Base-by-base conservation (phyloP, 768 basidiomycete genomes). In the Suillus hirtellus region DNA sequence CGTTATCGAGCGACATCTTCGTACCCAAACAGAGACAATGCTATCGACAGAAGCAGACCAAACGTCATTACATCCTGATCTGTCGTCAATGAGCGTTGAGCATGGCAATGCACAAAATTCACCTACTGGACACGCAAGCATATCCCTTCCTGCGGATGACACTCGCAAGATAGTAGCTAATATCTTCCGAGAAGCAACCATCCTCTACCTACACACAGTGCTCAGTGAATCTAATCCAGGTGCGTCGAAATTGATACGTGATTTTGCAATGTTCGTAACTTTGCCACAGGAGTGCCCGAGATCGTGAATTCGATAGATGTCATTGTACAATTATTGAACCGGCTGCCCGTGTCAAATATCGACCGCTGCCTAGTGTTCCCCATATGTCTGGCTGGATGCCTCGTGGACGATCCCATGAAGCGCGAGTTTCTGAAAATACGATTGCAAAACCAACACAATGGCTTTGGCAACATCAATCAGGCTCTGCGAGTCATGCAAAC, bases 291-390 rank as follows among this genome's bases (percentile, higher is more conserved):
- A 69, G 88, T 92, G 31, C 82, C 87, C 56, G 91, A 93, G 73
- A 90, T 94, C 66, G 77, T 72, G 61, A 75, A 79, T 46, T 85
- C 84, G 10, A 85, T 89, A 37, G 82, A 83, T 34, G 72, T 70
- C 49, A 81, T 91, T 55, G 77, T 85, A 59, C 82, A 82, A 52
- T 75, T 82, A 24, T 71, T 92, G 61, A 76, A 79, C 62, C 81
- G 82, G 66, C 71, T 92, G 60, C 82, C 81, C 34, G 75, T 84
- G 47, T 86, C 87, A 17, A 79, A 84, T 63, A 74, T 85, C 49
- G 92, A 94, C 73, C 84, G 89, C 62, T 81, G 84, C 9, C 74
- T 92, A 47, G 78, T 90, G 24, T 89, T 92, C 75, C 90, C 92
- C 35, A 82, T 91, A 61, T 88, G 86, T 71, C 78, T 94, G 47